A percentile compares a stretch with the other conserved stretches of the same genome.
Evolutionary conservation across 495 filamentous ascomycete genomes (phyloP).

Genomic region (Penicillium waksmanii): DNA sequence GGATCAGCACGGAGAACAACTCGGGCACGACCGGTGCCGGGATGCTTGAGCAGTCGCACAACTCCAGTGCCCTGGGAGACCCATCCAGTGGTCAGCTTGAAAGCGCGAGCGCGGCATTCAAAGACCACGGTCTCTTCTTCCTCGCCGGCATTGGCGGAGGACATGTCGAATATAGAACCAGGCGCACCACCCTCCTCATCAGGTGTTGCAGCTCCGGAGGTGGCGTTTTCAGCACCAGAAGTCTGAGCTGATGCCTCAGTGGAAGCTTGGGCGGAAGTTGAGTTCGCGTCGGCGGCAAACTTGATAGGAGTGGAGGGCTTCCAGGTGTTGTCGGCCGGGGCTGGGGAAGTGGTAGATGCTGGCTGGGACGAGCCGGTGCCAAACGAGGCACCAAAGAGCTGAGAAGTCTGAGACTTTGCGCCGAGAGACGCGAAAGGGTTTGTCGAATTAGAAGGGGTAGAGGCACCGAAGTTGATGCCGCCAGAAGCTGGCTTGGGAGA

Average conservation of each 20-base stretch:
- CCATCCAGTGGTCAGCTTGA: slow-evolving; percentile 59
- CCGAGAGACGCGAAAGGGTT: slow-evolving; percentile 3
- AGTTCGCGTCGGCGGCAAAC: slow-evolving; percentile 42
- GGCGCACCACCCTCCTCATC: slow-evolving; percentile 58
- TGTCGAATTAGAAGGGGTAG: background rate
- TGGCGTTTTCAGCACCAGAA: slow-evolving; percentile 54
- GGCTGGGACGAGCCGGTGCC: background rate
- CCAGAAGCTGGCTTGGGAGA: slow-evolving; percentile 17
- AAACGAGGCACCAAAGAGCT: slow-evolving; percentile 1
- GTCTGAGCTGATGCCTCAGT: slow-evolving; percentile 47
- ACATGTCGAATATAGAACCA: slow-evolving; percentile 60
- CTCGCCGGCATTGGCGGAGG: slow-evolving; percentile 65
- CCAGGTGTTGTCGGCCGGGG: slow-evolving; percentile 55
- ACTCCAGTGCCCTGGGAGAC: slow-evolving; percentile 63
- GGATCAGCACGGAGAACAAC: slow-evolving; percentile 71
- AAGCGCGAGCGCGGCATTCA: slow-evolving; percentile 64
- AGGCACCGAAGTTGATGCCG: slow-evolving; percentile 2
- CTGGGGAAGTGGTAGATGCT: slow-evolving; percentile 9
- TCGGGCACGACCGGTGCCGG: slow-evolving; percentile 61
- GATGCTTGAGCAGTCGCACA: slow-evolving; percentile 69
- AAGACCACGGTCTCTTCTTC: slow-evolving; percentile 69
- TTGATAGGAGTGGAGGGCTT: slow-evolving; percentile 55
- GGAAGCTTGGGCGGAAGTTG: slow-evolving; percentile 36
- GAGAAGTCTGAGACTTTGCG: slow-evolving; percentile 1
- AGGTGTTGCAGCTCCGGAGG: slow-evolving; percentile 59